Percentiles rank a stretch among this genome's conserved stretches.
Evolutionary conservation across 805 yeast genomes (phyloP).

Genomic region (Starmerella vaccinii): DNA sequence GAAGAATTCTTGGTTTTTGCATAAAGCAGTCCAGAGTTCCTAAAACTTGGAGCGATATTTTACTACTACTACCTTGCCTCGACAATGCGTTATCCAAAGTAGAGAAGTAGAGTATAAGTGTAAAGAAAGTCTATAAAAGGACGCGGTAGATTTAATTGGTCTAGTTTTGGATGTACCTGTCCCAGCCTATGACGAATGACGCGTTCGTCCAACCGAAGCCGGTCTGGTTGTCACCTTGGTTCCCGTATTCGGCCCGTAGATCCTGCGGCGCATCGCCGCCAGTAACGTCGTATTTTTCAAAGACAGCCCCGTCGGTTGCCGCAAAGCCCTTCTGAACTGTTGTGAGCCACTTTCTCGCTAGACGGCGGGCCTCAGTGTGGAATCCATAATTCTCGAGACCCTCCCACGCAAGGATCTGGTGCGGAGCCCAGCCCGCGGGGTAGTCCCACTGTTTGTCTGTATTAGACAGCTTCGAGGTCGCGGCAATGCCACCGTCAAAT

Average conservation of each 20-base stretch:
- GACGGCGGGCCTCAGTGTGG: conserved; percentile 50
- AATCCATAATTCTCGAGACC: conserved; percentile 70
- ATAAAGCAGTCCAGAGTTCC: too few relatives aligned
- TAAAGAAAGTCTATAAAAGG: too few relatives aligned
- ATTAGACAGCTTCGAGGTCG: conserved; percentile 79
- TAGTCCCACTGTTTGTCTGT: conserved; percentile 83
- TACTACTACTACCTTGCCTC: too few relatives aligned
- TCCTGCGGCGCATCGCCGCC: conserved; percentile 74
- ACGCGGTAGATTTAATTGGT: background rate
- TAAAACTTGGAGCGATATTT: too few relatives aligned
- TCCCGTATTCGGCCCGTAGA: conserved; percentile 94
- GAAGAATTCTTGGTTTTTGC: too few relatives aligned
- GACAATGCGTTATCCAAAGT: too few relatives aligned
- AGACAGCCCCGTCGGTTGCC: conserved; percentile 88
- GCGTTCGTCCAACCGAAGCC: conserved; percentile 99
- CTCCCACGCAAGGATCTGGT: conserved; percentile 87
- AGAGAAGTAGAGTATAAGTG: too few relatives aligned
- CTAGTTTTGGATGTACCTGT: conserved; percentile 1
- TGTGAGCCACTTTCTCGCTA: conserved; percentile 80
- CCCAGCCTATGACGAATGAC: conserved; percentile 38
- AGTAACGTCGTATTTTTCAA: conserved; percentile 88
- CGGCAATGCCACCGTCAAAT: conserved; percentile 76
- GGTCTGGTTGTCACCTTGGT: conserved; percentile 92
- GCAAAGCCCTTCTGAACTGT: conserved; percentile 72
- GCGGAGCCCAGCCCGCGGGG: conserved; percentile 98